Evolutionary conservation across 202 grass and related monocot genomes (phyloP).

Genomic region (Zoysia matrella): DNA sequence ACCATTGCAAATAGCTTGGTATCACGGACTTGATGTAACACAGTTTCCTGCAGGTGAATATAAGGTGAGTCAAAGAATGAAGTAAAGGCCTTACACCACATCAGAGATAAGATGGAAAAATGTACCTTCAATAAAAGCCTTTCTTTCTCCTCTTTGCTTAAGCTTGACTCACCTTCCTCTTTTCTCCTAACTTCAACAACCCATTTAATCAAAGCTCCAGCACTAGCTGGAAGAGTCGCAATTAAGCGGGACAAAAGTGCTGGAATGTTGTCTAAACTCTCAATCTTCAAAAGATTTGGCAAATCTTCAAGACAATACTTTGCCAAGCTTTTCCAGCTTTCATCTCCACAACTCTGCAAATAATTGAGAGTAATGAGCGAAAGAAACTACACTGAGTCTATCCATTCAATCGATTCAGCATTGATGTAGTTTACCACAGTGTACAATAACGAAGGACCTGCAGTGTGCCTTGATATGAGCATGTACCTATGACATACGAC

Average conservation of each 20-base stretch:
- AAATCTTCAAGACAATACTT: conserved; percentile 72
- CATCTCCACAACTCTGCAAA: conserved; percentile 75
- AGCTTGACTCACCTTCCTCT: conserved; percentile 62
- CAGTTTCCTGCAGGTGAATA: conserved; percentile 49
- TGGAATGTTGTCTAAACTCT: conserved; percentile 46
- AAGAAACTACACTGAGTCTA: neutral
- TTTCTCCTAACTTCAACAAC: conserved; percentile 81
- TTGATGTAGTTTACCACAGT: conserved; percentile 65
- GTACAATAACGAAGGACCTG: conserved; percentile 65
- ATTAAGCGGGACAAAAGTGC: conserved; percentile 59
- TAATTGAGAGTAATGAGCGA: conserved; percentile 29
- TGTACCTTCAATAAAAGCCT: conserved; percentile 70
- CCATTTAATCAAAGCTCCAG: conserved; percentile 87
- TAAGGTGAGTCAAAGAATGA: conserved; percentile 24
- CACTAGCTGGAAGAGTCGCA: conserved; percentile 69
- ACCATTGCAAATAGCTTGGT: conserved; percentile 54
- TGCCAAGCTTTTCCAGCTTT: conserved; percentile 72
- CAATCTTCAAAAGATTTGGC: conserved; percentile 64
- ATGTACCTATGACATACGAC: conserved; percentile 76
- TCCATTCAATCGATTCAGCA: conserved; percentile 8
- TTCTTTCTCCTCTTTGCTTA: conserved; percentile 74
- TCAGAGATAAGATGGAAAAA: conserved; percentile 26
- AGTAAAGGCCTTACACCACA: conserved; percentile 16
- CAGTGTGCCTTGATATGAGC: conserved; percentile 65
- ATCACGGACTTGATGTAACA: conserved; percentile 58